Evolutionary conservation across 169 alveolate genomes (phyloP), one percentile per base, ranked within the genome.

Genomic region (Eimeria acervulina): DNA sequence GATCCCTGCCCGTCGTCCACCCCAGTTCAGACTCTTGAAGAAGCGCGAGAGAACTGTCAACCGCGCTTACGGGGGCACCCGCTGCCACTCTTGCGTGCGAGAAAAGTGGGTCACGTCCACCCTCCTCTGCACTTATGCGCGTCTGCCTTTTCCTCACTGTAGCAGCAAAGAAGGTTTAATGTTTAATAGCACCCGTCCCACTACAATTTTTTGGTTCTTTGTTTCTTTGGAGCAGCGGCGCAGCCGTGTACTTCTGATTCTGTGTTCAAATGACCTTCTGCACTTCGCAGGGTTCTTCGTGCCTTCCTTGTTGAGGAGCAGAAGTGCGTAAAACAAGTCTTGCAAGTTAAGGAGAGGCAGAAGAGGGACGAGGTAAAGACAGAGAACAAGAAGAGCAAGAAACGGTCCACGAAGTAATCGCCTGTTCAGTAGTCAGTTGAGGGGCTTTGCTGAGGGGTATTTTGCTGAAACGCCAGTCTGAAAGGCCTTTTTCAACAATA

Each of bases 291-390:
- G 95, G 98, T 98, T 36, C 96, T 98, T 47, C 98, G 99, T 90
- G 99, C 99, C 44, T 98, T 98, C 98, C 97, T 98, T 44, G 97
- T 98, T 59, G 99, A 98, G 90, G 99, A 98, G 94, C 99, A 98
- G 88, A 98, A 98, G 96, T 97, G 97, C 61, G 98, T 98, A 93
- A 98, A 98, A 96, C 97, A 97, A 80, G 98, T 97, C 59, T 90
- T 97, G 94, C 97, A 95, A 31, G 98, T 97, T 68, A 97, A 97
- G 94, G 98, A 96, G 88, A 97, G 96, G 85, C 97, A 96, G 90
- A 93, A 97, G 96, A 97, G 97, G 96, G 97, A 88, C 76, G 98
- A 96, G 94, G 95, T 95, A 81, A 96, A 97, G 63, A 96, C 96
- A 44, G 96, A 97, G 66, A 92, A 55, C 70, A 97, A 74, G 74